Evolutionary conservation across 2,329 filamentous ascomycete genomes (phyloP).

Genomic region (Biscogniauxia sp.): DNA sequence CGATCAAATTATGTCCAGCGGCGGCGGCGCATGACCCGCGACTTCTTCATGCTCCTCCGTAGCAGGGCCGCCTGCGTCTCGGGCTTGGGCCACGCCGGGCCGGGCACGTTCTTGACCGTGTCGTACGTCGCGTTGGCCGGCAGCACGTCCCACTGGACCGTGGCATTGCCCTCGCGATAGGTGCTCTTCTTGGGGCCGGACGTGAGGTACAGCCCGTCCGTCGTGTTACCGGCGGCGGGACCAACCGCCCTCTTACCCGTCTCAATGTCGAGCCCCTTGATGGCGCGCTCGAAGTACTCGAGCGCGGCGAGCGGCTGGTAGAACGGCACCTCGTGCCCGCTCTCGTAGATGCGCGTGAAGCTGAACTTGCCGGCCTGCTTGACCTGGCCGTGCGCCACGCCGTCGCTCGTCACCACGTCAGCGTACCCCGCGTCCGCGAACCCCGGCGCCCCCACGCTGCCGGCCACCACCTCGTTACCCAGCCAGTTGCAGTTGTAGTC

Average conservation of each 20-base stretch:
- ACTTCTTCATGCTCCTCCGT: constrained; percentile 22
- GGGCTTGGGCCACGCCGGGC: constrained; percentile 22
- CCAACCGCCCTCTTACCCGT: constrained; percentile 36
- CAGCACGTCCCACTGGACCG: constrained; percentile 34
- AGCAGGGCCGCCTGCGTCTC: constrained; percentile 14
- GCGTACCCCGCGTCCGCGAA: constrained; percentile 45
- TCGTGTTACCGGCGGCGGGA: not conserved
- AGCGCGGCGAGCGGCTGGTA: constrained; percentile 51
- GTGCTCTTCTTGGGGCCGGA: constrained; percentile 40
- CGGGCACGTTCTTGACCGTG: constrained; percentile 28
- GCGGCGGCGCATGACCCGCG: constrained; percentile 8
- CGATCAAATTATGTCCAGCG: not conserved
- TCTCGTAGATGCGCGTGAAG: constrained; percentile 46
- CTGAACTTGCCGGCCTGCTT: constrained; percentile 50
- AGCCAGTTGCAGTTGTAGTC: constrained; percentile 36
- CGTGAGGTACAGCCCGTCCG: constrained; percentile 33
- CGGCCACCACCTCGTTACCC: constrained; percentile 26
- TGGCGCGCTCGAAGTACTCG: constrained; percentile 47
- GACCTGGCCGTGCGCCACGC: constrained; percentile 50
- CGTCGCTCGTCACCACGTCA: constrained; percentile 40
- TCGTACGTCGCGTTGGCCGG: constrained; percentile 34
- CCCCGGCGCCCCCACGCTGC: constrained; percentile 38
- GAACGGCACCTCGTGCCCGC: constrained; percentile 46
- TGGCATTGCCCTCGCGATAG: constrained; percentile 42
- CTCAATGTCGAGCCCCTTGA: constrained; percentile 48